These are phyloP conservation scores for Talaromyces sp. DNA, from an alignment of 2,329 filamentous ascomycete species.

Conservation along the genomic window DNA sequence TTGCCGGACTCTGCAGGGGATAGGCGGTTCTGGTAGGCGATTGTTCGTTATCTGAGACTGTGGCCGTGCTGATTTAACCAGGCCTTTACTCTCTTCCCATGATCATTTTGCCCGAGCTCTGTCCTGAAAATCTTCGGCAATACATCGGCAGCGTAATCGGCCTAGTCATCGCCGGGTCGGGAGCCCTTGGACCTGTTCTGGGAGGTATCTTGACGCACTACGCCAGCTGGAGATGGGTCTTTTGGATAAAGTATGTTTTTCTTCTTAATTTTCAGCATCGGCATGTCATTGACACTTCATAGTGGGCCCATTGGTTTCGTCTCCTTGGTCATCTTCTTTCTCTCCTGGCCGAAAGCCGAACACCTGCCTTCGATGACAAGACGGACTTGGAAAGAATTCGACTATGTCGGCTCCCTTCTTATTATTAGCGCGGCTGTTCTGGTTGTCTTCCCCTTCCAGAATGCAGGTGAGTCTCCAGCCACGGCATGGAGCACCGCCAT, in stretches of 20 bases:
- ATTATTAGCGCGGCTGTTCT: background rate
- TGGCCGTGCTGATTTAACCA: background rate
- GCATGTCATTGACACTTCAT: background rate
- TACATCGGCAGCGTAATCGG: background rate
- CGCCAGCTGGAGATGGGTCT: background rate
- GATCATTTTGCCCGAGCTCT: background rate
- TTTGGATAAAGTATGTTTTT: background rate
- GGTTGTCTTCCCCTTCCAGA: background rate
- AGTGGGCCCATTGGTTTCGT: background rate
- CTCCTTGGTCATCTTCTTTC: background rate
- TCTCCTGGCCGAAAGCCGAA: background rate
- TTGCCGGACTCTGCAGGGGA: background rate
- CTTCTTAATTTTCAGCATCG: background rate
- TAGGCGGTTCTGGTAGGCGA: background rate
- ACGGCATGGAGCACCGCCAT: background rate
- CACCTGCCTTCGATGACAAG: background rate
- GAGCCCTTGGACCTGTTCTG: background rate
- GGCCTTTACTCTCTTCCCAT: background rate
- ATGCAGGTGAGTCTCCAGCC: background rate
- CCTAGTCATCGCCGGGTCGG: background rate
- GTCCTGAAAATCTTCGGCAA: background rate
- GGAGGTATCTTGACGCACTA: background rate
- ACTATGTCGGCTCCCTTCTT: background rate
- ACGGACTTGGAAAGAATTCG: background rate
- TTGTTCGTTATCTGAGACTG: background rate